Base-by-base conservation (phyloP, 116 monocot species). In the Cymodocea nodosa region DNA sequence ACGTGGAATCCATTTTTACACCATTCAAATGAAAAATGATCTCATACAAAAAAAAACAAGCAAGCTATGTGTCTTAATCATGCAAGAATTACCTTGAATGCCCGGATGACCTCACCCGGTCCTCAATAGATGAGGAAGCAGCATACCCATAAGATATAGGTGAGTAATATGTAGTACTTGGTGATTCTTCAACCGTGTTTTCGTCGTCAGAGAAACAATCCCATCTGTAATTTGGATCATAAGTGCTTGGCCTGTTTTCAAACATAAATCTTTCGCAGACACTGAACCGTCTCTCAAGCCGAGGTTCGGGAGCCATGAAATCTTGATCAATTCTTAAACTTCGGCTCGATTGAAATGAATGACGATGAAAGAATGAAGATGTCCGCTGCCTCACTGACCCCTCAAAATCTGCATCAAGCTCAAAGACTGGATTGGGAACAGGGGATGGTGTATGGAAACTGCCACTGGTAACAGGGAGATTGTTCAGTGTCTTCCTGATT, bases 251-350 rank as follows among this genome's bases (percentile, higher is more conserved):
- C 55, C 84, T 76, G 48, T 75, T 71, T 4, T 73, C 87, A 39
- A 84, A 81, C 63, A 77, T 79, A 10, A 73, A 69, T 12, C 79
- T 50, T 11, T 87, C 91, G 13, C 84, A 87, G 24, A 91, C 82
- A 51, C 91, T 91, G 34, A 84, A 87, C 15, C 87, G 71, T 0
- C 82, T 71, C 23, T 90, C 81, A 15, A 84, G 70, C 54, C 70
- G 62, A 13, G 77, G 70, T 35, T 83, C 81, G 11, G 80, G 66
- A 20, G 49, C 64, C 65, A 82, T 63, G n/a, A 66, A 57, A 56
- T 90, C 92, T 15, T 74, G 72, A 30, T 92, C 87, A 15, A 84
- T 80, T 69, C 84, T 82, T 37, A 83, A 60, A 67, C 92, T 92
- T 0, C 74, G 80, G 65, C 92, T 84, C 14, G 69, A 74, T 49